These are phyloP conservation scores for Pestalotiopsis sp. DNA, from an alignment of 2,329 filamentous ascomycete genomes.

Conservation along the genomic window DNA sequence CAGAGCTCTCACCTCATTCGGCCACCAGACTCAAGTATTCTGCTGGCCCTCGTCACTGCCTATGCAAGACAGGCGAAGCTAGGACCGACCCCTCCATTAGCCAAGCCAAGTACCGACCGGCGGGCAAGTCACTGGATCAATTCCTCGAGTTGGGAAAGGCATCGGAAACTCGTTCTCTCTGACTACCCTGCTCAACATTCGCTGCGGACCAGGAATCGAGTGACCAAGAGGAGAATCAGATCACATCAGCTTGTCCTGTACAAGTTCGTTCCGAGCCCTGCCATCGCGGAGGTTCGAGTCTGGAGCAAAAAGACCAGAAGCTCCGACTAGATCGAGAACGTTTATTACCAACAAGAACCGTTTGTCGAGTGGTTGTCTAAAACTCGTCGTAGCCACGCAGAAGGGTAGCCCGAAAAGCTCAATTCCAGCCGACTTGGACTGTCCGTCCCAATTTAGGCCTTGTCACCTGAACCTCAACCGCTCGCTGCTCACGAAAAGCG, in stretches of 20 bases:
- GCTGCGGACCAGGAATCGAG: too few relatives aligned
- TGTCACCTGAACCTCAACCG: conserved; percentile 6
- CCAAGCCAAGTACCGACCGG: conserved; percentile 8
- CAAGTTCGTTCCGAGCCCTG: too few relatives aligned
- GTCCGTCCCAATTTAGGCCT: conserved; percentile 11
- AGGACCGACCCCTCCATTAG: conserved; percentile 9
- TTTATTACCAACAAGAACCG: background rate
- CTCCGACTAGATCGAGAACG: background rate
- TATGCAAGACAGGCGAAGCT: conserved; percentile 8
- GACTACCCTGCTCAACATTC: too few relatives aligned
- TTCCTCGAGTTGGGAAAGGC: background rate
- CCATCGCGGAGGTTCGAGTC: too few relatives aligned
- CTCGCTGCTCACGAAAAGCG: conserved; percentile 7
- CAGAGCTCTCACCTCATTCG: background rate
- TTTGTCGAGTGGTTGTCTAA: background rate
- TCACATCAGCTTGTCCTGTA: too few relatives aligned
- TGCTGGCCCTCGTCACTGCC: background rate
- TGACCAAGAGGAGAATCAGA: too few relatives aligned
- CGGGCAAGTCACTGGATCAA: conserved; percentile 8
- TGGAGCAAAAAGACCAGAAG: too few relatives aligned
- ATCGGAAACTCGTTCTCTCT: background rate
- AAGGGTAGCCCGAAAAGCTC: background rate
- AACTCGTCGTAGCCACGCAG: background rate
- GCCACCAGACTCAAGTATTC: background rate
- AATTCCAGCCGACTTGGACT: conserved; percentile 5